Conservation (phyloP, 2,329 filamentous ascomycete species). For the Onygenales sp. region DNA sequence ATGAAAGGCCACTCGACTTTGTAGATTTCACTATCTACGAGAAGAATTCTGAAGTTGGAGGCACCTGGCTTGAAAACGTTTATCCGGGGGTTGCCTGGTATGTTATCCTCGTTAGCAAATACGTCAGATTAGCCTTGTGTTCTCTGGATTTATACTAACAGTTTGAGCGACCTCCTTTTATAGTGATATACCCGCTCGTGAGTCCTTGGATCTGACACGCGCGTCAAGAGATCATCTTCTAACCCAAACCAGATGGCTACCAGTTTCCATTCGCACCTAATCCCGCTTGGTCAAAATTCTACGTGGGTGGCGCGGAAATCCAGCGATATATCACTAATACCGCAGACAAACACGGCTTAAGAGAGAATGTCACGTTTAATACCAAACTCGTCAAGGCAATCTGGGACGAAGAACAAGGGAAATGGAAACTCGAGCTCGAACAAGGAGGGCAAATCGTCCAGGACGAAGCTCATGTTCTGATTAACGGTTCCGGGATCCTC, state of each 20-base stretch:
- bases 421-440: conserved; percentile 29
- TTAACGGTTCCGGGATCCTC: not conserved
- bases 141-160: not conserved
- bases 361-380: conserved; percentile 46
- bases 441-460: not conserved
- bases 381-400: conserved; percentile 46
- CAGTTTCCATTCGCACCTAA: conserved; percentile 60
- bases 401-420: conserved; percentile 40
- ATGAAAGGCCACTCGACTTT: conserved; percentile 7
- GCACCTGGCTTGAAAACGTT: conserved; percentile 24
- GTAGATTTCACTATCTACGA: conserved; percentile 17
- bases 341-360: conserved; percentile 55
- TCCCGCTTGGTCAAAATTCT: conserved; percentile 56
- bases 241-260: conserved; percentile 43
- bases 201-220: no score
- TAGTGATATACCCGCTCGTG: conserved; percentile 50
- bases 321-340: conserved; percentile 55
- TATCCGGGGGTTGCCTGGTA: conserved; percentile 55
- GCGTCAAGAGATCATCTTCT: no score
- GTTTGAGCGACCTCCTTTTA: not conserved
- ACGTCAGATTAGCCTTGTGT: not conserved
- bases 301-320: conserved; percentile 59
- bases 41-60: conserved; percentile 24
- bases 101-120: not conserved
- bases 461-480: not conserved